phyloP scores from a whole-genome alignment of 305 asterid genomes.

The Solanum hybrid region DNA sequence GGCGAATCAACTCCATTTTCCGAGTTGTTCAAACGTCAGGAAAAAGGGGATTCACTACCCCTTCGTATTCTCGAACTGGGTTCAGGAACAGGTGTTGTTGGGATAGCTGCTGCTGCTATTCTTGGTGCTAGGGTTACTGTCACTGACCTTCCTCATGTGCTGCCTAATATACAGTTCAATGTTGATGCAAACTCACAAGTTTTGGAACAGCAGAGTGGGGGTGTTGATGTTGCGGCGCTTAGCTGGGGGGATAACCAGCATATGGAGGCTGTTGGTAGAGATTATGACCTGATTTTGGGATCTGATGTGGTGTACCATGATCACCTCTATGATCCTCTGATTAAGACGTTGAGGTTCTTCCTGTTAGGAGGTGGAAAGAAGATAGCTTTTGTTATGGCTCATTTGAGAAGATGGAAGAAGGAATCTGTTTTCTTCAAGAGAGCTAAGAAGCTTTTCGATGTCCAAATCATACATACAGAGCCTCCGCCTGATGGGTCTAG shows the following conservation, averaged over 20 bases:
- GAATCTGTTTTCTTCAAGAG: slow-evolving; percentile 60
- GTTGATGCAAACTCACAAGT: no score
- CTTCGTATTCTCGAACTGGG: no score
- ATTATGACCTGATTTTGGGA: slow-evolving; percentile 55
- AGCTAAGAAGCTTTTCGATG: slow-evolving; percentile 48
- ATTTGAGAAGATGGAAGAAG: slow-evolving; percentile 70
- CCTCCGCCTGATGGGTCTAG: slow-evolving; percentile 42
- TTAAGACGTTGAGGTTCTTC: slow-evolving; percentile 38
- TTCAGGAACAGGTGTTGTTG: no score
- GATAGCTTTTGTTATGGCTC: slow-evolving; percentile 48
- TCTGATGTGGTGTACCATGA: slow-evolving; percentile 71
- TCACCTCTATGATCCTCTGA: slow-evolving; percentile 49
- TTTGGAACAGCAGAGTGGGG: no score
- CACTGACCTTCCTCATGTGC: no score
- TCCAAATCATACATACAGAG: slow-evolving; percentile 33
- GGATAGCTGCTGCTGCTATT: no score
- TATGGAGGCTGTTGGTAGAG: slow-evolving; percentile 50
- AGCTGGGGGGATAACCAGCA: slow-evolving; percentile 56
- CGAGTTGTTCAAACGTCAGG: no score
- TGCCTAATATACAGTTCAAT: no score
- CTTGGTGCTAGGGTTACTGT: no score
- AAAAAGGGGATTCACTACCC: no score
- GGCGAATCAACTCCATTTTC: no score
- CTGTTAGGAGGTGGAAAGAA: slow-evolving; percentile 28
- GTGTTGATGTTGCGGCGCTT: slow-evolving; percentile 24